These are phyloP conservation scores for Boechera stricta DNA, from an alignment of 345 rosid genomes.

Conservation along the genomic window DNA sequence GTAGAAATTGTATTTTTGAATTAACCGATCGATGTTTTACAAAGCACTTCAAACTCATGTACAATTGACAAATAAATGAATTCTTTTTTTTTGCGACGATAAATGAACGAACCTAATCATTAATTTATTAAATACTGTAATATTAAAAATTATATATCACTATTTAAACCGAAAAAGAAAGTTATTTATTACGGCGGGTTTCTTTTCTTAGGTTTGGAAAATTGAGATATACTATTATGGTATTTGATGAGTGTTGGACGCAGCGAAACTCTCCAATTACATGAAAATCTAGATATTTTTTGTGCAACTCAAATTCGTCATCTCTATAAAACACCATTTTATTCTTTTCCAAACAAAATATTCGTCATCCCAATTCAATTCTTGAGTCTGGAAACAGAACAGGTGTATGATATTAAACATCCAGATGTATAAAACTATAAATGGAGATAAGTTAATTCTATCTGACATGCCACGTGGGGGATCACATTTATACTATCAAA, in stretches of 20 bases:
- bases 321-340: not conserved
- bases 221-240: not conserved
- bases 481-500: not conserved
- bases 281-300: not conserved
- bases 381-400: not conserved
- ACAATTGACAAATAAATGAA: too few relatives aligned
- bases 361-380: not conserved
- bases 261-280: not conserved
- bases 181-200: too few relatives aligned
- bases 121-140: too few relatives aligned
- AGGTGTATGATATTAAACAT: not conserved
- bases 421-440: not conserved
- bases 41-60: too few relatives aligned
- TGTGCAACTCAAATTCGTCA: not conserved
- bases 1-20: too few relatives aligned
- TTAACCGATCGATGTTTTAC: too few relatives aligned
- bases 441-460: not conserved
- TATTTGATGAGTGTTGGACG: not conserved
- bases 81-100: too few relatives aligned
- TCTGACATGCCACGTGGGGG: slow-evolving; percentile 12
- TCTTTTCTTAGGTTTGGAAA: not conserved
- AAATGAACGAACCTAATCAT: too few relatives aligned
- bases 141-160: not conserved
- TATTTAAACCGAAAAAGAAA: too few relatives aligned
- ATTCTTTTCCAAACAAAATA: too few relatives aligned